Evolutionary conservation across 768 basidiomycete species (phyloP).

Genomic region (Lentinula guzmanii): DNA sequence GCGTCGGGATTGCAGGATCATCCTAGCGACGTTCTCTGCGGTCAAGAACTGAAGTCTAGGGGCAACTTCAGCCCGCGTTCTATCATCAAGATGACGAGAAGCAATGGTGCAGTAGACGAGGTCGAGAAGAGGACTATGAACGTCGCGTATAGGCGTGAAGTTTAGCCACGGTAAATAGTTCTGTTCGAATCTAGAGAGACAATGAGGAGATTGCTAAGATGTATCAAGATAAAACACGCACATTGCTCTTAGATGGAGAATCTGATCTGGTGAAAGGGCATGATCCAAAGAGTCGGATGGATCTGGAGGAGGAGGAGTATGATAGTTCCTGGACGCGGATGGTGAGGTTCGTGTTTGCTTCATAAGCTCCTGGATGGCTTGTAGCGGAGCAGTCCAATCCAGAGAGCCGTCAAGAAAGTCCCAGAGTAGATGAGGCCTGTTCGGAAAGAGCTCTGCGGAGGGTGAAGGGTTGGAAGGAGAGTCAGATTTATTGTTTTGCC

Average conservation of each 20-base stretch:
- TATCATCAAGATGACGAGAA: slow-evolving; percentile 28
- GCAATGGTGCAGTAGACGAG: slow-evolving; percentile 37
- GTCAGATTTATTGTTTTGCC: not conserved
- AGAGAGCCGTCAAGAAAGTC: slow-evolving; percentile 27
- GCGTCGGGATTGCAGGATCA: slow-evolving; percentile 31
- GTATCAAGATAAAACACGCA: slow-evolving; percentile 11
- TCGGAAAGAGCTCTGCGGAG: slow-evolving; percentile 4
- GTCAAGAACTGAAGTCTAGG: slow-evolving; percentile 30
- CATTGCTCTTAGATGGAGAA: slow-evolving; percentile 24
- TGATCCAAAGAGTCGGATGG: slow-evolving; percentile 19
- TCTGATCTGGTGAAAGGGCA: slow-evolving; percentile 24
- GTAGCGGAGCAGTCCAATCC: slow-evolving; percentile 34
- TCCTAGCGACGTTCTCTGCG: slow-evolving; percentile 31
- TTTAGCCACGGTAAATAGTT: slow-evolving; percentile 36
- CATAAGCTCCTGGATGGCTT: slow-evolving; percentile 33
- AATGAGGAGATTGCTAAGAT: not conserved
- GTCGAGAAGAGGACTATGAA: slow-evolving; percentile 25
- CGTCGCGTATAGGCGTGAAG: slow-evolving; percentile 23
- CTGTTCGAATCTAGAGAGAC: slow-evolving; percentile 26
- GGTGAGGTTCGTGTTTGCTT: slow-evolving; percentile 11
- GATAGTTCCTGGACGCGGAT: slow-evolving; percentile 8
- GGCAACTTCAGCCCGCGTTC: slow-evolving; percentile 23
- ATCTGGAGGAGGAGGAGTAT: slow-evolving; percentile 15
- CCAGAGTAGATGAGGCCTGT: slow-evolving; percentile 20
- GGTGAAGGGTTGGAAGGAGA: not conserved